phyloP scores from a whole-genome alignment of 768 basidiomycete species.

The Rhodocollybia butyracea region DNA sequence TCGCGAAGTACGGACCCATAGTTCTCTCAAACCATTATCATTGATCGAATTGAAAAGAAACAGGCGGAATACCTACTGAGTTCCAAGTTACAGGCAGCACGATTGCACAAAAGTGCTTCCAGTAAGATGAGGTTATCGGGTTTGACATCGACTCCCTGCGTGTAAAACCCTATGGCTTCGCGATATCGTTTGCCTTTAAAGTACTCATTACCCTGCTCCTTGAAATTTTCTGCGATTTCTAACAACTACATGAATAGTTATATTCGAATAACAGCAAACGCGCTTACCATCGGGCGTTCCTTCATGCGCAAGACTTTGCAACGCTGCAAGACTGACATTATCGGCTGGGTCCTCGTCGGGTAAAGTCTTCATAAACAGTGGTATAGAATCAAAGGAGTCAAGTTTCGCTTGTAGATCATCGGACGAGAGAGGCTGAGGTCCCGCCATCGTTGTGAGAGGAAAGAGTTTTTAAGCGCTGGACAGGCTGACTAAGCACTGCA shows the following conservation, averaged over 20 bases:
- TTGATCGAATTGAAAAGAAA: neutral
- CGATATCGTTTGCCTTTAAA: constrained; percentile 83
- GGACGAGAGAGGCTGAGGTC: constrained; percentile 32
- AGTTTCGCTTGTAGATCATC: constrained; percentile 36
- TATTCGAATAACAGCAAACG: constrained; percentile 12
- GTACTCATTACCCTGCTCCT: constrained; percentile 94
- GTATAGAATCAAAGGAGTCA: constrained; percentile 58
- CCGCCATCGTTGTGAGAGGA: constrained; percentile 12
- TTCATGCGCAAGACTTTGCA: constrained; percentile 84
- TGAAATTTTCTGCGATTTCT: constrained; percentile 93
- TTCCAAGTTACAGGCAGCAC: constrained; percentile 92
- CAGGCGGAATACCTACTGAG: constrained; percentile 50
- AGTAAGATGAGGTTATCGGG: constrained; percentile 57
- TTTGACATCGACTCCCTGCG: constrained; percentile 83
- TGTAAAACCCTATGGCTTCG: constrained; percentile 88
- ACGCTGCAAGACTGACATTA: constrained; percentile 68
- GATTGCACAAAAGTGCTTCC: constrained; percentile 79
- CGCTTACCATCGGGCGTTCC: constrained; percentile 91
- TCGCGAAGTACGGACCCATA: constrained; percentile 84
- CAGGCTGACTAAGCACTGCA: neutral
- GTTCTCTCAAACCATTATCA: constrained; percentile 55
- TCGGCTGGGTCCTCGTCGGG: constrained; percentile 62
- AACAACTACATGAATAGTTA: neutral
- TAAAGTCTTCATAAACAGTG: constrained; percentile 90
- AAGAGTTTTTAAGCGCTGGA: neutral